Conservation (phyloP, 495 filamentous ascomycete genomes). For the Lophiostoma macrostomum region DNA sequence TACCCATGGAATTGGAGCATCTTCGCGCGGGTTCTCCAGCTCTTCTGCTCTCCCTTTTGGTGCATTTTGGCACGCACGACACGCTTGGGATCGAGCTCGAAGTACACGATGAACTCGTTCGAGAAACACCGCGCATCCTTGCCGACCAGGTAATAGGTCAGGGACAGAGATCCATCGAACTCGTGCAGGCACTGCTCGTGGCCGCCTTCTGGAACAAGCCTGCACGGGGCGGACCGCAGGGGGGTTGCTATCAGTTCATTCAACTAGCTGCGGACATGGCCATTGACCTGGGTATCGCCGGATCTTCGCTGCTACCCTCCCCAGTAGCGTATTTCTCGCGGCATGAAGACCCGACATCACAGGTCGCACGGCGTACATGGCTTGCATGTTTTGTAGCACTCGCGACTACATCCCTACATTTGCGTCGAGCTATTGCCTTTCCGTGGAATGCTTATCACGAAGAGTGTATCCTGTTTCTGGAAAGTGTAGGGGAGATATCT, state of each 20-base stretch:
- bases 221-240: neutral
- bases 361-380: constrained; percentile 1
- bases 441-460: neutral
- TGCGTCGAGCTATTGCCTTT: neutral
- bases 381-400: constrained; percentile 5
- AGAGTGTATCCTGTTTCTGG: neutral
- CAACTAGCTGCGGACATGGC: constrained; percentile 9
- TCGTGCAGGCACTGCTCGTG: constrained; percentile 6
- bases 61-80: neutral
- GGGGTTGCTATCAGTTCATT: constrained; percentile 3
- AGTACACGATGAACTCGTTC: constrained; percentile 2
- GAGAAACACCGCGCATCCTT: constrained; percentile 5
- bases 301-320: neutral
- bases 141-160: constrained; percentile 2
- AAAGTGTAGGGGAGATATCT: neutral
- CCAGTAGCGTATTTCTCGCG: constrained; percentile 1
- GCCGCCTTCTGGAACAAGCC: constrained; percentile 1
- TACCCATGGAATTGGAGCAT: neutral
- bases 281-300: constrained; percentile 5
- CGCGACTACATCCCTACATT: neutral
- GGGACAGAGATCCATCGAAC: constrained; percentile 6
- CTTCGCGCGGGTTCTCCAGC: neutral
- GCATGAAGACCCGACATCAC: neutral
- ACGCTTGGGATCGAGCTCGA: neutral
- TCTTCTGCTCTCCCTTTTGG: constrained; percentile 1